Evolutionary conservation across 2,329 filamentous ascomycete species (phyloP).

Genomic region (Tolypocladium sp.): DNA sequence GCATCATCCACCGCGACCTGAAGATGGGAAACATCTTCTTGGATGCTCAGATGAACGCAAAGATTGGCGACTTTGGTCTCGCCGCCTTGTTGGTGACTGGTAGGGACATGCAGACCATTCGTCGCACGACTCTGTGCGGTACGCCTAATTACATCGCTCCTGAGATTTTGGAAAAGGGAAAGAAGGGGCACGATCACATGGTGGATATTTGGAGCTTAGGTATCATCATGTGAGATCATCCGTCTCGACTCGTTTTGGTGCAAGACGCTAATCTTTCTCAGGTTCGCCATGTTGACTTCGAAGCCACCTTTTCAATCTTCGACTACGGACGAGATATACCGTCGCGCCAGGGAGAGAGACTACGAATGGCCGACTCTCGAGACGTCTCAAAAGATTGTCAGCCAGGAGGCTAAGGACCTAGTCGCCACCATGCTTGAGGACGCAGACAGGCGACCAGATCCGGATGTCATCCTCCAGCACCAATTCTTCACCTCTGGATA

Average conservation of each 20-base stretch:
- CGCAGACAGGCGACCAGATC: conserved; percentile 64
- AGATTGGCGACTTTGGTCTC: conserved; percentile 94
- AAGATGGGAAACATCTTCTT: conserved; percentile 99
- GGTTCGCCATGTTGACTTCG: conserved; percentile 92
- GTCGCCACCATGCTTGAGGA: conserved; percentile 69
- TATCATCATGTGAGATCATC: conserved; percentile 67
- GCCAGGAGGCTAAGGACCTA: conserved; percentile 65
- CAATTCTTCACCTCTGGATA: conserved; percentile 71
- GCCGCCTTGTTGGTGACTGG: conserved; percentile 87
- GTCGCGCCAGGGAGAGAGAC: conserved; percentile 58
- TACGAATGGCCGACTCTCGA: conserved; percentile 70
- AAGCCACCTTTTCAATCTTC: conserved; percentile 94
- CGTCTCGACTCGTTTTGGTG: not conserved
- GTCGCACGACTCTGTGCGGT: conserved; percentile 88
- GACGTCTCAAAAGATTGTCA: conserved; percentile 60
- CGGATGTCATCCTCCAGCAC: conserved; percentile 71
- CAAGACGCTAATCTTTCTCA: conserved; percentile 19
- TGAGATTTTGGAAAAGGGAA: conserved; percentile 89
- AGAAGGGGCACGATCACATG: conserved; percentile 92
- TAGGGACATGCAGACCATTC: conserved; percentile 74
- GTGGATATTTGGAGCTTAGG: conserved; percentile 98
- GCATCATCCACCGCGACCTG: conserved; percentile 91
- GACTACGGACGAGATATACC: conserved; percentile 80
- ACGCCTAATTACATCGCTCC: conserved; percentile 98
- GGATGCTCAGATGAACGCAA: conserved; percentile 91